These are phyloP conservation scores for Torrubiellomyces zombiae DNA, from an alignment of 2,329 filamentous ascomycete genomes.

Conservation along the genomic window DNA sequence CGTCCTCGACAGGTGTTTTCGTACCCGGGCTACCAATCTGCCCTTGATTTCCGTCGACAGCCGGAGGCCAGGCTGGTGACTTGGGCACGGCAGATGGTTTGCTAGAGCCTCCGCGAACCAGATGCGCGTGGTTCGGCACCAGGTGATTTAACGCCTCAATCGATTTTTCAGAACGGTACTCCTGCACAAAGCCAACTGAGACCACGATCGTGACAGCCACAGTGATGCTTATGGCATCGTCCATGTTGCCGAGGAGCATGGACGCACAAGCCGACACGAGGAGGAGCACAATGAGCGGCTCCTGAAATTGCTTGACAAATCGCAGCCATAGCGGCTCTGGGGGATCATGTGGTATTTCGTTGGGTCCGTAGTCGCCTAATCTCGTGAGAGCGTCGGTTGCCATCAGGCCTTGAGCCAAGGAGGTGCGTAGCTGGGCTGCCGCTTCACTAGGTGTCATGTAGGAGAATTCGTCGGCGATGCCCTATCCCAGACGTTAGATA, in stretches of 20 bases:
- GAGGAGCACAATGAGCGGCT: constrained; percentile 84
- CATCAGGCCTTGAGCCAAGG: constrained; percentile 65
- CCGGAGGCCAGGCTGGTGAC: constrained; percentile 31
- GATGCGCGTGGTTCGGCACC: constrained; percentile 86
- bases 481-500: constrained; percentile 21
- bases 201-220: constrained; percentile 95
- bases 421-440: constrained; percentile 62
- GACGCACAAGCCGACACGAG: constrained; percentile 79
- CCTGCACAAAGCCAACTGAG: constrained; percentile 87
- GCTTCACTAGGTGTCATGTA: constrained; percentile 63
- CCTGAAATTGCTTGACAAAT: constrained; percentile 92
- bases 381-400: constrained; percentile 67
- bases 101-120: constrained; percentile 50
- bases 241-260: constrained; percentile 78
- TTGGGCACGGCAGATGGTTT: constrained; percentile 17
- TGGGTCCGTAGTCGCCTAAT: constrained; percentile 67
- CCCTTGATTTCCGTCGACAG: constrained; percentile 26
- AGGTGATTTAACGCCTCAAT: constrained; percentile 86
- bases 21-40: constrained; percentile 25
- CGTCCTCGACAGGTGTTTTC: constrained; percentile 42
- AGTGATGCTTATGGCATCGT: constrained; percentile 90
- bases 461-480: constrained; percentile 42
- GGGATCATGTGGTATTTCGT: constrained; percentile 86
- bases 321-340: constrained; percentile 90
- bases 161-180: constrained; percentile 95